These are phyloP conservation scores for Zymoseptoria ardabiliae DNA, from an alignment of 2,329 filamentous ascomycete species.

Conservation along the genomic window DNA sequence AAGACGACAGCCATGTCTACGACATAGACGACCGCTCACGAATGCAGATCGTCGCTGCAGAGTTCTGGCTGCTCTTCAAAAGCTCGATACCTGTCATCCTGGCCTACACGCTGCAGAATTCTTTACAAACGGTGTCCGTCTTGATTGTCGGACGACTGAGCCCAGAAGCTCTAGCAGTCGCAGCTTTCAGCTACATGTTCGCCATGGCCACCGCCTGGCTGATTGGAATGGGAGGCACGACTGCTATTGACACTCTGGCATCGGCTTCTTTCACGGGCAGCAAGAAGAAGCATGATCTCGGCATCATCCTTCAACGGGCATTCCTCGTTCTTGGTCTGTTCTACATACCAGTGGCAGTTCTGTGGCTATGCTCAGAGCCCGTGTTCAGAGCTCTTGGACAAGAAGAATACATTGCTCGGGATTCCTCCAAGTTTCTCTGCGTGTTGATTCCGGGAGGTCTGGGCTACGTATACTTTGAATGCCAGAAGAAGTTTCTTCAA, in stretches of 20 bases:
- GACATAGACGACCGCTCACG: slow-evolving; percentile 23
- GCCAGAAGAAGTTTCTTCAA: slow-evolving; percentile 58
- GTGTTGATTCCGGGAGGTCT: slow-evolving; percentile 72
- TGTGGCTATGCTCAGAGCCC: slow-evolving; percentile 70
- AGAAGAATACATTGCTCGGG: slow-evolving; percentile 65
- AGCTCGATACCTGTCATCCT: slow-evolving; percentile 71
- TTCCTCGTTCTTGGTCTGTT: slow-evolving; percentile 65
- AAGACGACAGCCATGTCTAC: slow-evolving; percentile 25
- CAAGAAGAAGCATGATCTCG: slow-evolving; percentile 68
- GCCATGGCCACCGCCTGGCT: slow-evolving; percentile 85
- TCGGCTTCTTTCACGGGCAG: slow-evolving; percentile 77
- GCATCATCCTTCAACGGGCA: slow-evolving; percentile 68
- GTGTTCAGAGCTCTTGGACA: slow-evolving; percentile 70
- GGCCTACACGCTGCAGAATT: slow-evolving; percentile 80
- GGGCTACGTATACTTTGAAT: slow-evolving; percentile 82
- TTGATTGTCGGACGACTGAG: slow-evolving; percentile 73
- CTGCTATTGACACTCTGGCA: slow-evolving; percentile 76
- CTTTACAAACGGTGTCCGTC: slow-evolving; percentile 73
- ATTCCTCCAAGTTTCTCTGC: slow-evolving; percentile 65
- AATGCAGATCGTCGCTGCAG: slow-evolving; percentile 40
- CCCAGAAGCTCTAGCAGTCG: slow-evolving; percentile 70
- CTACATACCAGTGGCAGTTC: slow-evolving; percentile 62
- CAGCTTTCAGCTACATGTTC: slow-evolving; percentile 90
- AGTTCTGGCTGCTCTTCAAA: slow-evolving; percentile 62
- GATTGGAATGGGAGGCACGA: slow-evolving; percentile 77